Conservation (phyloP, 2,329 filamentous ascomycete genomes). For the Cercospora canescens region DNA sequence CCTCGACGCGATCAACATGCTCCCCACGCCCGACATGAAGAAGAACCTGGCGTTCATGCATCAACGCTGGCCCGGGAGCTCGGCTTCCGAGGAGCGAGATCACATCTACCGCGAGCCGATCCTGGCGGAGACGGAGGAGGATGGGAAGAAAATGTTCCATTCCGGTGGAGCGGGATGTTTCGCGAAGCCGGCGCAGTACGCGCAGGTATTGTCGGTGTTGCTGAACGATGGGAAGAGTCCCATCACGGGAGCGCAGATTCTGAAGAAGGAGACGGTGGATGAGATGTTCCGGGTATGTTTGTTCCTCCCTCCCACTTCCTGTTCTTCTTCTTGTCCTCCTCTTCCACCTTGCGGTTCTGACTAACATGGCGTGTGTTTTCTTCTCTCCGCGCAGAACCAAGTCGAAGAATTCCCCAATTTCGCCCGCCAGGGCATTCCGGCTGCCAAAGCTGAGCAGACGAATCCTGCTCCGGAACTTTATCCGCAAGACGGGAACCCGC, state of each 20-base stretch:
- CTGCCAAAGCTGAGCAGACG: conserved; percentile 37
- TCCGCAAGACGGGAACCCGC: conserved; percentile 43
- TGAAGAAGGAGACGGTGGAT: conserved; percentile 59
- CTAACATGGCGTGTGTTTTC: too few species aligned
- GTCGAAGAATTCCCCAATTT: conserved; percentile 39
- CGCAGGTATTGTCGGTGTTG: conserved; percentile 61
- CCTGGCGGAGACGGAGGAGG: conserved; percentile 44
- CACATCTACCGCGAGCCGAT: conserved; percentile 54
- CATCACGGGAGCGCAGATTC: conserved; percentile 54
- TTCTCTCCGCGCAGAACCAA: conserved; percentile 38
- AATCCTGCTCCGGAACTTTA: conserved; percentile 44
- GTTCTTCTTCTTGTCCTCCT: neutral
- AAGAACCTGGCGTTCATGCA: conserved; percentile 60
- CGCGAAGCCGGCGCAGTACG: conserved; percentile 60
- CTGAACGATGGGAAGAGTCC: conserved; percentile 66
- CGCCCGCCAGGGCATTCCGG: conserved; percentile 35
- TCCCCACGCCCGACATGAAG: conserved; percentile 57
- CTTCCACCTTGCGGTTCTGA: too few species aligned
- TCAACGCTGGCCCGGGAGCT: conserved; percentile 44
- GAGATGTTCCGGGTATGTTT: conserved; percentile 55
- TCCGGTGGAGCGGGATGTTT: conserved; percentile 65
- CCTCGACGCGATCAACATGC: conserved; percentile 56
- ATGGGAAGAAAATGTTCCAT: conserved; percentile 53
- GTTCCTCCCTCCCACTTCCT: neutral
- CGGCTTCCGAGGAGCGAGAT: conserved; percentile 41